phyloP scores from a whole-genome alignment of 2,329 filamentous ascomycete species.

The Claviceps capensis region DNA sequence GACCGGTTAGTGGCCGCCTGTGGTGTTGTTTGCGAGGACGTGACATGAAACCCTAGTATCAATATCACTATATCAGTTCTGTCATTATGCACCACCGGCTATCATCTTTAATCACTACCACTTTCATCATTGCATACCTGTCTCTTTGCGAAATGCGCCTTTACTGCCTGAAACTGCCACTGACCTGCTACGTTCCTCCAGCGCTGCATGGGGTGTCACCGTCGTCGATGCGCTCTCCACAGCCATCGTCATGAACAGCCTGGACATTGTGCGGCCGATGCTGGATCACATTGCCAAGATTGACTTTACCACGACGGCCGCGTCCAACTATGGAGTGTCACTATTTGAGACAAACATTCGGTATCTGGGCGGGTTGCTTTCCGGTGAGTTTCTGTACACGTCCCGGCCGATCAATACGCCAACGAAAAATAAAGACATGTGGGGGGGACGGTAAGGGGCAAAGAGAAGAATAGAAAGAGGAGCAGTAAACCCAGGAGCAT shows the following conservation, averaged over 20 bases:
- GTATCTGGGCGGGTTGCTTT: conserved; percentile 69
- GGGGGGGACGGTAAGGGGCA: no score
- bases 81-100: no score
- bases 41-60: neutral
- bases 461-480: neutral
- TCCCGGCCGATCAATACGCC: no score
- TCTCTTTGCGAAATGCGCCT: no score
- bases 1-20: conserved; percentile 43
- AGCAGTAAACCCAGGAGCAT: neutral
- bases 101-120: neutral
- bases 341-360: conserved; percentile 87
- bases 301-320: conserved; percentile 49
- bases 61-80: neutral
- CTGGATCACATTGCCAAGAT: conserved; percentile 56
- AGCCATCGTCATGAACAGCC: conserved; percentile 61
- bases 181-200: conserved; percentile 18
- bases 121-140: no score
- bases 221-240: conserved; percentile 72
- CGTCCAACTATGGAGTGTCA: conserved; percentile 41
- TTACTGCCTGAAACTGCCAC: no score
- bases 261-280: conserved; percentile 54
- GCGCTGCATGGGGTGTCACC: conserved; percentile 75
- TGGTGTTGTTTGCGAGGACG: neutral
- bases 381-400: conserved; percentile 31
- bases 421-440: neutral